phyloP scores from a whole-genome alignment of 306 rosid genomes.

The Alnus rubra region DNA sequence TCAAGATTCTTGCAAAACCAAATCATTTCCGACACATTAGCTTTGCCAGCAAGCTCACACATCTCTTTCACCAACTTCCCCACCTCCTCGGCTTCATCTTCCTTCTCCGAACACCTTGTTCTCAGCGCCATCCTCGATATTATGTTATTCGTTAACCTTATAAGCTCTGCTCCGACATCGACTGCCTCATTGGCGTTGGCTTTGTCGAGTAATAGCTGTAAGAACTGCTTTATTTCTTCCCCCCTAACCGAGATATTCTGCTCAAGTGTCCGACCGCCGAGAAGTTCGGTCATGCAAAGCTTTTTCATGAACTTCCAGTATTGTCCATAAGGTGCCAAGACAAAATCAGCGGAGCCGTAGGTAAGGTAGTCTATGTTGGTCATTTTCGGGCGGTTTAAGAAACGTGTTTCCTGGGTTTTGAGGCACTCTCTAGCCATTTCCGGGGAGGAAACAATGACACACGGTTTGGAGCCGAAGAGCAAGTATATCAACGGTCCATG shows the following conservation, averaged over 20 bases:
- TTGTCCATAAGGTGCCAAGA: conserved; percentile 62
- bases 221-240: conserved; percentile 44
- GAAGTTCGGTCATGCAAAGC: conserved; percentile 65
- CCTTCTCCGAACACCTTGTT: conserved; percentile 34
- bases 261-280: conserved; percentile 46
- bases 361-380: conserved; percentile 49
- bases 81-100: conserved; percentile 45
- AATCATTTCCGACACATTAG: conserved; percentile 43
- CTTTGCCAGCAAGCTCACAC: conserved; percentile 30
- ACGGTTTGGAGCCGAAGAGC: conserved; percentile 52
- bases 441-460: conserved; percentile 64
- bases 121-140: conserved; percentile 50
- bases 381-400: conserved; percentile 50
- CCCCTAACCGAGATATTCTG: conserved; percentile 47
- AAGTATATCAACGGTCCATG: conserved; percentile 63
- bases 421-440: conserved; percentile 57
- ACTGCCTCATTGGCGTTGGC: conserved; percentile 27
- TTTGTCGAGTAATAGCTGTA: conserved; percentile 25
- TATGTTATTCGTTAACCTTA: conserved; percentile 39
- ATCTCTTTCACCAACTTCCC: conserved; percentile 44
- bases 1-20: conserved; percentile 60
- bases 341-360: conserved; percentile 58
- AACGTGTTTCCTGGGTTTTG: conserved; percentile 54
- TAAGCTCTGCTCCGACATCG: conserved; percentile 43
- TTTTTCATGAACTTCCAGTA: conserved; percentile 80